phyloP scores from a whole-genome alignment of 345 rosid species.

The Eucalyptus decipiens region DNA sequence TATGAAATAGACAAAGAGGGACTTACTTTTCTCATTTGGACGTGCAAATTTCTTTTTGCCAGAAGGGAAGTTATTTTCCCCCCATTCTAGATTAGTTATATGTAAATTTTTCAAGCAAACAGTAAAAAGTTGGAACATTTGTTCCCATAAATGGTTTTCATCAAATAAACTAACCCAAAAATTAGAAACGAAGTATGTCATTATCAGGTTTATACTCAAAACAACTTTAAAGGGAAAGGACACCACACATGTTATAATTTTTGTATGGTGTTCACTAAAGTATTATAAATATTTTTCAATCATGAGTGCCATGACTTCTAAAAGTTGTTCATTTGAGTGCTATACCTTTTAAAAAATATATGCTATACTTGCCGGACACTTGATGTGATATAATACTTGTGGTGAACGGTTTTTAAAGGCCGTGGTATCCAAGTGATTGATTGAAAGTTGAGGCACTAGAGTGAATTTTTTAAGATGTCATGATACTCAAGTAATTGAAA shows the following conservation, averaged over 20 bases:
- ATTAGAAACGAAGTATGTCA: not conserved
- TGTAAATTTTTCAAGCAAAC: no score
- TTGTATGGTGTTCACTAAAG: not conserved
- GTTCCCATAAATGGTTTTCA: not conserved
- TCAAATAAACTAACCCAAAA: not conserved
- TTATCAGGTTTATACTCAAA: no score
- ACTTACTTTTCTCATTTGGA: not conserved
- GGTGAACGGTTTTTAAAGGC: fast-evolving
- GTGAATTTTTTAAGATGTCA: not conserved
- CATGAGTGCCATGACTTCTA: not conserved
- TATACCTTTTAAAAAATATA: not conserved
- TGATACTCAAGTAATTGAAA: not conserved
- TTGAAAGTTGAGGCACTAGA: not conserved
- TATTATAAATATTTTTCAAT: not conserved
- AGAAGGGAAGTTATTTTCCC: not conserved
- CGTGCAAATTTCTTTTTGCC: not conserved
- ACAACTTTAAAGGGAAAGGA: not conserved
- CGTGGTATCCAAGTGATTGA: not conserved
- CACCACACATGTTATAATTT: no score
- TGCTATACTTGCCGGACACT: not conserved
- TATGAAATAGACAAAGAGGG: no score
- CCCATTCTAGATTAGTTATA: not conserved
- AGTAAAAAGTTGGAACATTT: not conserved
- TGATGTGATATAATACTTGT: not conserved
- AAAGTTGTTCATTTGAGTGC: not conserved